Percentiles rank a stretch among this genome's conserved stretches.
Conservation (phyloP, 2,329 filamentous ascomycete genomes). For the Bipolaris zeicola region DNA sequence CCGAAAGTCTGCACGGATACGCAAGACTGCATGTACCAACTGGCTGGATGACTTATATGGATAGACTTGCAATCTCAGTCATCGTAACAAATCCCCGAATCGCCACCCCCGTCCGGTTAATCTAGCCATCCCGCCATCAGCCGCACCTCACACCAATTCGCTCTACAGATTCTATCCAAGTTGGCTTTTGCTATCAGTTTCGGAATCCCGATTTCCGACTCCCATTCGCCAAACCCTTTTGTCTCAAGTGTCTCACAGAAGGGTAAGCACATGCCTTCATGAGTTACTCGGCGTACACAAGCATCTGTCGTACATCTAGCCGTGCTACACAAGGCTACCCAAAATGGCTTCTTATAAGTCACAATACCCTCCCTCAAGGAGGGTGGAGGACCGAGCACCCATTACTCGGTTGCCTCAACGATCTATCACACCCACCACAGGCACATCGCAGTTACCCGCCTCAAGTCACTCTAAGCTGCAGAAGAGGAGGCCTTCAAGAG, state of each 20-base stretch:
- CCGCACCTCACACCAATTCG: constrained; percentile 27
- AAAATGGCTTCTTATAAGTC: constrained; percentile 52
- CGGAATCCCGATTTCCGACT: constrained; percentile 23
- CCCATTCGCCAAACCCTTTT: constrained; percentile 26
- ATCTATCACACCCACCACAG: constrained; percentile 43
- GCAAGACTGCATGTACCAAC: constrained; percentile 34
- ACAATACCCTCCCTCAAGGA: constrained; percentile 43
- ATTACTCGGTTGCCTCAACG: constrained; percentile 46
- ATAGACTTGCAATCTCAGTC: constrained; percentile 34
- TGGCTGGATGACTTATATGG: constrained; percentile 39
- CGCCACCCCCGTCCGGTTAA: constrained; percentile 42
- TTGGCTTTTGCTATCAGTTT: constrained; percentile 43
- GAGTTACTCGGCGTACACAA: constrained; percentile 47
- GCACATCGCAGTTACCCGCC: constrained; percentile 34
- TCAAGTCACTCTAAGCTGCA: constrained; percentile 42
- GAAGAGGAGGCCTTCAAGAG: constrained; percentile 43
- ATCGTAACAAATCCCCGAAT: constrained; percentile 33
- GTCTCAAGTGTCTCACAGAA: constrained; percentile 28
- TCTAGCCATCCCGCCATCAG: constrained; percentile 34
- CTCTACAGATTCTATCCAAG: constrained; percentile 35
- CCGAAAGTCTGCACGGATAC: constrained; percentile 37
- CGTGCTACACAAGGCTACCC: constrained; percentile 45
- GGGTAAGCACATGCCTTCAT: constrained; percentile 48
- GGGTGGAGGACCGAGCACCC: constrained; percentile 39
- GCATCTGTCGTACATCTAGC: constrained; percentile 40